These are phyloP conservation scores for Pleoardoris graminearum DNA, from an alignment of 2,329 filamentous ascomycete species.

Conservation along the genomic window DNA sequence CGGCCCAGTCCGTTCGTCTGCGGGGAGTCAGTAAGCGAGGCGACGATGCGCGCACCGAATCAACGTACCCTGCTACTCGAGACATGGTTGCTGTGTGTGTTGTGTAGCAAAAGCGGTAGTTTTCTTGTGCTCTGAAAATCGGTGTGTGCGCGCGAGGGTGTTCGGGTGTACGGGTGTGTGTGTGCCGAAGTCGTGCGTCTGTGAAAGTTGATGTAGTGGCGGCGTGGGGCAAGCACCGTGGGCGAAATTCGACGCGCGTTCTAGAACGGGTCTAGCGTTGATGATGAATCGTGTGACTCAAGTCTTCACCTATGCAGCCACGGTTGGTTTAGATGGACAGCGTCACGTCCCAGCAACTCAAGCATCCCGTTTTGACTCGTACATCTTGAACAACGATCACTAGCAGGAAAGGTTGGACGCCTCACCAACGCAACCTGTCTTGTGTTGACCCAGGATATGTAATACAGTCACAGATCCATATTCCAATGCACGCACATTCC, in stretches of 20 bases:
- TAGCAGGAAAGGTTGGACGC: too few relatives aligned
- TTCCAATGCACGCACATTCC: too few relatives aligned
- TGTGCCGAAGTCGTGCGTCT: slow-evolving; percentile 1
- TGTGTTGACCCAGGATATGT: too few relatives aligned
- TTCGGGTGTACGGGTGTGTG: background rate
- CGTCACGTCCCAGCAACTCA: too few relatives aligned
- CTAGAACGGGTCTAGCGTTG: background rate
- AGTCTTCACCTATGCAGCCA: too few relatives aligned
- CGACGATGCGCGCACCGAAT: background rate
- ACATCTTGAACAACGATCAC: too few relatives aligned
- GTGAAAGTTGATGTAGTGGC: slow-evolving; percentile 4
- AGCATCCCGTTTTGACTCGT: too few relatives aligned
- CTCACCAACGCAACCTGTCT: too few relatives aligned
- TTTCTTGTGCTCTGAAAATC: background rate
- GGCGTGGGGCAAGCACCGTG: slow-evolving; percentile 8
- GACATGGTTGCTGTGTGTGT: slow-evolving; percentile 36
- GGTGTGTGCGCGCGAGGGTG: background rate
- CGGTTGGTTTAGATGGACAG: too few relatives aligned
- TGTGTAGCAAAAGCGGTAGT: slow-evolving; percentile 2
- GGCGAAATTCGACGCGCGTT: slow-evolving; percentile 2
- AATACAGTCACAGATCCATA: too few relatives aligned
- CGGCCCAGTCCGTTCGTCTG: slow-evolving; percentile 80
- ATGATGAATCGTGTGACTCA: background rate
- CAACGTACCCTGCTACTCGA: slow-evolving; percentile 42
- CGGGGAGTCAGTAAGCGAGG: slow-evolving; percentile 10